Percentiles rank a stretch among this genome's conserved stretches.
Conservation (phyloP, 306 rosid genomes). For the Dalbergia oliveri region DNA sequence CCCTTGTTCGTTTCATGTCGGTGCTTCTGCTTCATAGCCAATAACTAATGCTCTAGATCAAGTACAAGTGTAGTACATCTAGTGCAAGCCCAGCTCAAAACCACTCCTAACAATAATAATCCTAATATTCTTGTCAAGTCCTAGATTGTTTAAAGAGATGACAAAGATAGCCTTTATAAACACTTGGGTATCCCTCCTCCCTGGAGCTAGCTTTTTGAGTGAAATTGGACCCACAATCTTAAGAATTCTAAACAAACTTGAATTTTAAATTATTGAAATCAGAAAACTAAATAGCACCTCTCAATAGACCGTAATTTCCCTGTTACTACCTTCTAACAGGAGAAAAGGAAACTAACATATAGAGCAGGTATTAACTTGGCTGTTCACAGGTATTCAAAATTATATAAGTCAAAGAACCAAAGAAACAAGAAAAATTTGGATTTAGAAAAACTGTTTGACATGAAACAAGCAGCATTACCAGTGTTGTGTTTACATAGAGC, state of each 20-base stretch:
- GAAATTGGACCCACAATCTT: too few relatives aligned
- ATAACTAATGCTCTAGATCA: constrained; percentile 50
- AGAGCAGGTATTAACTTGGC: constrained; percentile 2
- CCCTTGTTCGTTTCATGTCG: too few relatives aligned
- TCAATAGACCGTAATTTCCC: background rate
- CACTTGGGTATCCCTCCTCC: too few relatives aligned
- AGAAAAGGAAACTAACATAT: constrained; percentile 20
- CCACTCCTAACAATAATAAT: constrained; percentile 15
- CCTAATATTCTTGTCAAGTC: background rate
- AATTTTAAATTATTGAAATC: constrained; percentile 43
- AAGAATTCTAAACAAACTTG: constrained; percentile 21
- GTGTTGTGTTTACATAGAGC: constrained; percentile 78
- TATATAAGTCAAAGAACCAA: constrained; percentile 32
- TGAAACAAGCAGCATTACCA: constrained; percentile 57
- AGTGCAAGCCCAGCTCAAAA: background rate
- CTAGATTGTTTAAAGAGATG: too few relatives aligned
- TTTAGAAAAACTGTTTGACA: background rate
- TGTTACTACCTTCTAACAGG: background rate
- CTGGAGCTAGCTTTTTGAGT: too few relatives aligned
- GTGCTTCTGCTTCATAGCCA: background rate
- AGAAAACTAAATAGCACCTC: background rate
- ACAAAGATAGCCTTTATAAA: too few relatives aligned
- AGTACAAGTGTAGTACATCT: constrained; percentile 41
- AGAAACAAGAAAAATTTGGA: constrained; percentile 11
- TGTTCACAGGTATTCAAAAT: background rate